Evolutionary conservation across 2,329 filamentous ascomycete species (phyloP).

Genomic region (Sporothrix phasma): DNA sequence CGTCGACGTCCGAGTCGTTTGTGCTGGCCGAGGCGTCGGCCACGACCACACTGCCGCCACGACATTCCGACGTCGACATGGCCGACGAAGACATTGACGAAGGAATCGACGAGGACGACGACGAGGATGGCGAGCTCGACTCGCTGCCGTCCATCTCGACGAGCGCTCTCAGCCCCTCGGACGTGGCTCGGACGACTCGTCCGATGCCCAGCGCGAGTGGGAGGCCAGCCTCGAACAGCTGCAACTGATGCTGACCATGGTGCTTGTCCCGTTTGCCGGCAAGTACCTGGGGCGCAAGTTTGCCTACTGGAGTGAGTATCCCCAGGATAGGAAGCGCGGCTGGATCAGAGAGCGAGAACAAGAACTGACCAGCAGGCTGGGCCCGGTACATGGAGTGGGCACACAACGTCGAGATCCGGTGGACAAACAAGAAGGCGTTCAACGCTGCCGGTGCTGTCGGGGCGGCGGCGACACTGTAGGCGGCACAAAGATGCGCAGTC

Average conservation of each 20-base stretch:
- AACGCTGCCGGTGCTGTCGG: constrained; percentile 53
- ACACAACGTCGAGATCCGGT: constrained; percentile 64
- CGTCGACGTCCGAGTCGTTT: constrained; percentile 37
- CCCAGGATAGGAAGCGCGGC: background rate
- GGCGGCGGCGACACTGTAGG: constrained; percentile 46
- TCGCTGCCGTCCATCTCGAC: constrained; percentile 54
- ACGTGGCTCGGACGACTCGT: constrained; percentile 45
- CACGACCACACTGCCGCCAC: constrained; percentile 22
- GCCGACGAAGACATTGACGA: background rate
- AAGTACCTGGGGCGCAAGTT: constrained; percentile 93
- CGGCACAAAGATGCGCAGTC: background rate
- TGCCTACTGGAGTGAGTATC: constrained; percentile 81
- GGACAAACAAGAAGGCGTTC: constrained; percentile 54
- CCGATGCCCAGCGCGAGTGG: constrained; percentile 92
- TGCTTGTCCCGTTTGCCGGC: constrained; percentile 83
- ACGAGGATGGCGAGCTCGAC: constrained; percentile 50
- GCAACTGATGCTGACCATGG: constrained; percentile 87
- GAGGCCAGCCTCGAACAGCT: constrained; percentile 87
- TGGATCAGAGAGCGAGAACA: background rate
- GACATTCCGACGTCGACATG: background rate
- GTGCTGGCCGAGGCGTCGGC: constrained; percentile 39
- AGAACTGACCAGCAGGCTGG: constrained; percentile 56
- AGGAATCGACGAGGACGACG: constrained; percentile 16
- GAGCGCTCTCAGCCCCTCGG: constrained; percentile 29
- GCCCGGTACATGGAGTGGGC: constrained; percentile 90